Conservation (phyloP, 805 yeast genomes). For the Lipomyces mesembrius region DNA sequence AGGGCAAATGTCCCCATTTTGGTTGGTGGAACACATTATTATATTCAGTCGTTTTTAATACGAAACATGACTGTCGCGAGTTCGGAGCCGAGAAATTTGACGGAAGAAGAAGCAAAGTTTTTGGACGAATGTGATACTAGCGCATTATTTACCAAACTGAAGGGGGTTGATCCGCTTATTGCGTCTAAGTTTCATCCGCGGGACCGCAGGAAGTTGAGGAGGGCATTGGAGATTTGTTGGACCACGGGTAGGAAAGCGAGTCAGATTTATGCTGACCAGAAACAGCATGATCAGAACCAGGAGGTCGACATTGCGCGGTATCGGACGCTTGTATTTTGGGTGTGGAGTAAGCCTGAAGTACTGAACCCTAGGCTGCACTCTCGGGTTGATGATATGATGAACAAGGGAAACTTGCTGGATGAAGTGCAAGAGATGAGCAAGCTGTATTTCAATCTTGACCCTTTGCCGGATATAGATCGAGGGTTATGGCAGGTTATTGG, state of each 20-base stretch:
- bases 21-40: slow-evolving; percentile 97
- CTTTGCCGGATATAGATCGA: slow-evolving; percentile 58
- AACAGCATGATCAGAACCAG: slow-evolving; percentile 18
- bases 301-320: slow-evolving; percentile 28
- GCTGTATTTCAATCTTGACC: slow-evolving; percentile 42
- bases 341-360: slow-evolving; percentile 65
- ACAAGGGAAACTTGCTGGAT: slow-evolving; percentile 60
- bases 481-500: slow-evolving; percentile 97
- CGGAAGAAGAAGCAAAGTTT: slow-evolving; percentile 20
- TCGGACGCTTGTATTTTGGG: slow-evolving; percentile 69
- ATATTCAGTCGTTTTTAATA: slow-evolving; percentile 76
- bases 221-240: slow-evolving; percentile 81
- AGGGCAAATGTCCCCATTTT: slow-evolving; percentile 80
- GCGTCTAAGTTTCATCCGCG: slow-evolving; percentile 89
- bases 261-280: slow-evolving; percentile 68
- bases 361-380: slow-evolving; percentile 69
- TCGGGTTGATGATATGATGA: slow-evolving; percentile 85
- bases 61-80: slow-evolving; percentile 64
- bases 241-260: slow-evolving; percentile 71
- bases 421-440: slow-evolving; percentile 69
- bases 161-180: slow-evolving; percentile 66
- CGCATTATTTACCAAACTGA: slow-evolving; percentile 51
- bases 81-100: slow-evolving; percentile 15
- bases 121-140: slow-evolving; percentile 38
- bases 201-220: slow-evolving; percentile 73